Evolutionary conservation across 495 filamentous ascomycete species (phyloP), one percentile per base, ranked within the genome.

Genomic region (Xylaria palmicola): DNA sequence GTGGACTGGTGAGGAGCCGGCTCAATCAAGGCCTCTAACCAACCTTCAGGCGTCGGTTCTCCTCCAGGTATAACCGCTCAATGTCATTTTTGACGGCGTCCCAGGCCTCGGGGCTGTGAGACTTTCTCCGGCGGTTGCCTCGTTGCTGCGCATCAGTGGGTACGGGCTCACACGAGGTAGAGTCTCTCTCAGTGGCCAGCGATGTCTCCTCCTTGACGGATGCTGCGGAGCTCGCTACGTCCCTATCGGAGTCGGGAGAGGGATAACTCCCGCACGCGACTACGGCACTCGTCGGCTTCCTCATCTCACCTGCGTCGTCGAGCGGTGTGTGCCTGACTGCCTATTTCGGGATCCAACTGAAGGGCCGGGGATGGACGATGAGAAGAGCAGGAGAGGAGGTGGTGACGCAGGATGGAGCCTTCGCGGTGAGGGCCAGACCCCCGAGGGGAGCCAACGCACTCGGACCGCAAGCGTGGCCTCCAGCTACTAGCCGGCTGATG

Each of bases 61-160:
- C 69, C 12, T 71, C 64, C 2, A 71, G 44, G 47, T 71, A 71
- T 17, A 71, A 64, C 24, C 66, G 69, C 5, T 60, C 59, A 22
- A 71, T 71, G n/a, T 65, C 66, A 15, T 56, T 62, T 54, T 71
- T 71, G 22, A 69, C 63, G 20, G 64, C 55, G 50, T 71, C 69
- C 69, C 69, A 71, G 6, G 66, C 64, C 36, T 71, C 64, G 8
- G 66, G 64, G 48, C 62, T 65, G 49, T 71, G 69, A 32, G 69
- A 62, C 51, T 63, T 65, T 54, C 66, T 64, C 27, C 66, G 66
- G 22, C 32, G 40, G 41, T 62, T 56, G n/a, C 59, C 51, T 37
- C 47, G 64, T 41, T 34, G 50, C 52, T 49, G 56, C 24, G 9
- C 32, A 47, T 58, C 34, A 32, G 24, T 36, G 29, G 55, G 6